Evolutionary conservation across 768 basidiomycete genomes (phyloP).

Genomic region (Phallus indusiatus): DNA sequence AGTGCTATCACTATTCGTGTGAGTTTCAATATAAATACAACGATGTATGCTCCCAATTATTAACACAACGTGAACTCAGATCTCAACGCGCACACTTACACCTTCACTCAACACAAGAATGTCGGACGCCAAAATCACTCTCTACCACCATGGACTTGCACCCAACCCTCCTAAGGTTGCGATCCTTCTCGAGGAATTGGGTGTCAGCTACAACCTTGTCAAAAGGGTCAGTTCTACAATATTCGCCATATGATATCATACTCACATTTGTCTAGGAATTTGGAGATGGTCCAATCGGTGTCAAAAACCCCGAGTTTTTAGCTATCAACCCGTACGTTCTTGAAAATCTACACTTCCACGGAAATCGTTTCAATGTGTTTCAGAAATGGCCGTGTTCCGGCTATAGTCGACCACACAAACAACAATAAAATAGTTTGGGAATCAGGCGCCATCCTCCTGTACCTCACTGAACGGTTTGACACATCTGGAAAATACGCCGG

Average conservation of each 20-base stretch:
- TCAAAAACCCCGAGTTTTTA: slow-evolving; percentile 2
- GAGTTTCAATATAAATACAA: too few relatives aligned
- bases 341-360: neutral
- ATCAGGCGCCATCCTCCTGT: slow-evolving; percentile 74
- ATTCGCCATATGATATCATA: too few relatives aligned
- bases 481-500: slow-evolving; percentile 50
- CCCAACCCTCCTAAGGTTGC: slow-evolving; percentile 4
- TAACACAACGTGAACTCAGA: too few relatives aligned
- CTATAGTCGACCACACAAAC: slow-evolving; percentile 50
- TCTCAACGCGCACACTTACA: too few relatives aligned
- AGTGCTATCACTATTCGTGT: too few relatives aligned
- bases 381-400: slow-evolving; percentile 54
- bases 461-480: slow-evolving; percentile 75
- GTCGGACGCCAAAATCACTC: neutral
- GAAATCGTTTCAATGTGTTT: neutral
- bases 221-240: neutral
- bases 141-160: neutral
- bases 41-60: too few relatives aligned
- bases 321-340: slow-evolving; percentile 2
- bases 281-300: slow-evolving; percentile 1
- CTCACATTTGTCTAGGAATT: neutral
- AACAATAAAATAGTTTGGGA: slow-evolving; percentile 59
- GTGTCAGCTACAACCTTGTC: neutral
- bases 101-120: neutral
- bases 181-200: slow-evolving; percentile 2